Evolutionary conservation across 768 basidiomycete species (phyloP), one percentile per base, ranked within the genome.

Genomic region (Mycena galericulata): DNA sequence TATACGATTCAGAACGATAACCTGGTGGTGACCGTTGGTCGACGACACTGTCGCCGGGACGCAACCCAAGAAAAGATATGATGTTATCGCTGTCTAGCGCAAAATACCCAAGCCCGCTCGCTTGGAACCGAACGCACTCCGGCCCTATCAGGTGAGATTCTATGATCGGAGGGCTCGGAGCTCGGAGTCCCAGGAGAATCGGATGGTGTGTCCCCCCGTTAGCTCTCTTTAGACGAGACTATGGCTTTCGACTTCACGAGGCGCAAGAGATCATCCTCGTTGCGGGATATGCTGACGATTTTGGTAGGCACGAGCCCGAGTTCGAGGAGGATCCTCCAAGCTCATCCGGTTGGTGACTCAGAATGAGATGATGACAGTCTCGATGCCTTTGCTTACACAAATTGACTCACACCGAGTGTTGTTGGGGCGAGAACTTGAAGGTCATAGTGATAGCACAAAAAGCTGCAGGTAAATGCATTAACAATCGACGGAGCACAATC

Each of bases 111-210:
- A 98, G 90, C 12, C 97, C 90, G 73, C 97, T 85, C 8, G 95
- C 97, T 80, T 99, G 97, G 89, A 99, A 99, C 38, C 97, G 88
- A 63, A 98, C 87, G 76, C 92, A 94, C 78, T 98, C 97, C 78
- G 92, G 92, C 27, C 93, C 97, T 47, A 93, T 87, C 49, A 97
- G 83, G 76, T 94, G 93, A 55, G 89, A 91, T 54, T 85, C 88
- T 8, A 89, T 92, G n/a, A 91, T 89, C 50, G 87, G 85, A 1
- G 93, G 94, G 34, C n/a, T n/a, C n/a, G n/a, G n/a, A n/a, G n/a
- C n/a, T n/a, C n/a, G n/a, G n/a, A n/a, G n/a, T n/a, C n/a, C n/a
- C n/a, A n/a, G n/a, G n/a, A n/a, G n/a, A n/a, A 29, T 34, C 17
- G 9, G n/a, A 38, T 54, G 3, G 9, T 20, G 20, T 29, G 1